Base-by-base conservation (phyloP, 805 yeast genomes). In the Grigorovia yakushimaensis region DNA sequence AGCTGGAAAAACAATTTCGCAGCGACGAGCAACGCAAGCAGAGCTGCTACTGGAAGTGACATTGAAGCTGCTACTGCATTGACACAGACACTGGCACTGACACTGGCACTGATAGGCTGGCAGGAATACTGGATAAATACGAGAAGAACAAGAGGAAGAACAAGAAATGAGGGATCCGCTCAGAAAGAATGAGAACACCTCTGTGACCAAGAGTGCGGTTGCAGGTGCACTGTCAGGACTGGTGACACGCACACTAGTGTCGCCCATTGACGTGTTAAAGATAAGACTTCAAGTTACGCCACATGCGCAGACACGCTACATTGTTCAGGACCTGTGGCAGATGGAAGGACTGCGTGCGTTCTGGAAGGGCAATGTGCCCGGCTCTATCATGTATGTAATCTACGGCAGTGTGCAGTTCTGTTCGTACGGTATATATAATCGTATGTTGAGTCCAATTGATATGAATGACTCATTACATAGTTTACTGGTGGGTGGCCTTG, bases 301-400 rank as follows among this genome's bases (percentile, higher is more conserved):
- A 4, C 39, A 44, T 9, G 19, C 33, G 9, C 18, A n/a, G 4
- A 21, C 42, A n/a, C 13, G 19, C 4, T 33, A 19, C 18, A 70
- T 81, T 0, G 61, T 78, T 42, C 51, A 50, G 13, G 62, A 69
- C 1, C 73, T 88, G 1, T 51, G 74, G 1, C 60, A 62, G 18
- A 71, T 77, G 33, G 98, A 91, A 63, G 95, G 95, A 1, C 39
- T 82, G 0, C 50, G 64, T 3, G 91, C 88, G 0, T 70, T 91
- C n/a, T 93, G 98, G 98, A 89, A 88, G 62, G 98, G 98, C 0
- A 93, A 93, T 60, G 73, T 87, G 0, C 95, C 98, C 0, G 98
- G 98, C 0, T 88, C 88, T 52, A 63, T 80, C 37, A 77, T 93
- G 79, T 93, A 93, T 58, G 69, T 91, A 13, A 54, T 84, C 10